phyloP scores from a whole-genome alignment of 140 eudicot species.

The Ambrosia hybrid region DNA sequence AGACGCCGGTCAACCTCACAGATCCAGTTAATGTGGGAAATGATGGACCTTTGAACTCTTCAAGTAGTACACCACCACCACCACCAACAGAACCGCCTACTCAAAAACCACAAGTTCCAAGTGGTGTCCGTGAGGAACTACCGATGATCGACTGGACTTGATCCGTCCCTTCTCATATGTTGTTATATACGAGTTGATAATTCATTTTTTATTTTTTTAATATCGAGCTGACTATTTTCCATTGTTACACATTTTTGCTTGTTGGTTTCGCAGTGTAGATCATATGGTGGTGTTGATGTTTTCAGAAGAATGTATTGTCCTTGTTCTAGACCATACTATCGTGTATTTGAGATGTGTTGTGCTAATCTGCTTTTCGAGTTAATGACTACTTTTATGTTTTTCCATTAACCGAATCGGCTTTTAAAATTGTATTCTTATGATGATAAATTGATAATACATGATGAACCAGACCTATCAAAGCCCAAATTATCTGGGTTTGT shows the following conservation, averaged over 20 bases:
- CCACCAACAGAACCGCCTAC: conserved; percentile 30
- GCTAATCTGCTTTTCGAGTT: no score
- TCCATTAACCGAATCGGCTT: no score
- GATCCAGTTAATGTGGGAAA: conserved; percentile 33
- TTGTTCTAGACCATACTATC: neutral
- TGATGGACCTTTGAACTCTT: conserved; percentile 28
- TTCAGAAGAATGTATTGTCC: neutral
- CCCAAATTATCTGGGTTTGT: no score
- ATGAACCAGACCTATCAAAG: no score
- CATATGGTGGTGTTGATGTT: conserved; percentile 1
- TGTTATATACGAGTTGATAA: conserved; percentile 18
- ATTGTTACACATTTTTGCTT: neutral
- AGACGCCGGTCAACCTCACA: conserved; percentile 30
- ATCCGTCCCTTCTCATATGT: conserved; percentile 22
- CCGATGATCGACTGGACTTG: conserved; percentile 59
- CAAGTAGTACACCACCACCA: conserved; percentile 29
- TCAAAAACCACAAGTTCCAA: conserved; percentile 36
- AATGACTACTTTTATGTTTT: no score
- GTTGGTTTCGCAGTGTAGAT: neutral
- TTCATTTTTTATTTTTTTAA: neutral
- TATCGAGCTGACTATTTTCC: neutral
- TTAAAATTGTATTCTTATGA: no score
- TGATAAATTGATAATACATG: no score
- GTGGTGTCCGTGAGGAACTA: conserved; percentile 50
- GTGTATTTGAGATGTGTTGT: no score